phyloP scores from a whole-genome alignment of 495 filamentous ascomycete species.

The Lasiosphaeria ovina region DNA sequence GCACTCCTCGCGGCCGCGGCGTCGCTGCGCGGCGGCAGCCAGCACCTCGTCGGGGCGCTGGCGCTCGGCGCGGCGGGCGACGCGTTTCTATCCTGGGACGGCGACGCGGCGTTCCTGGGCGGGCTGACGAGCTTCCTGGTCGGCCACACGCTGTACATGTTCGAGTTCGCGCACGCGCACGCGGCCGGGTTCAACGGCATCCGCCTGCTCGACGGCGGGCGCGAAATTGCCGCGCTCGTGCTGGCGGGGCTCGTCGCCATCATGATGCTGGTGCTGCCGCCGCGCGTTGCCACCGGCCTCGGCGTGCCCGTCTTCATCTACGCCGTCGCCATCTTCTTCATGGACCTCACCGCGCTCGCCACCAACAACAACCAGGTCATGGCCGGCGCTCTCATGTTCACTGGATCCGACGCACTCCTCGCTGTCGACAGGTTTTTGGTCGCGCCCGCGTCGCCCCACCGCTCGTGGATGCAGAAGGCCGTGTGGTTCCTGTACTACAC shows the following conservation, averaged over 20 bases:
- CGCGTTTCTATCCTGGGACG: conserved; percentile 27
- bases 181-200: neutral
- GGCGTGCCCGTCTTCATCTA: conserved; percentile 52
- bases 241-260: conserved; percentile 11
- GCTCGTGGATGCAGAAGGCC: conserved; percentile 26
- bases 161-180: conserved; percentile 10
- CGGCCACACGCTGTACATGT: conserved; percentile 28
- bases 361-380: conserved; percentile 13
- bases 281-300: conserved; percentile 33
- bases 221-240: neutral
- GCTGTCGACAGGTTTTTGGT: conserved; percentile 26
- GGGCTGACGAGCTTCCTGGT: conserved; percentile 28
- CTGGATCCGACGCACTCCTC: conserved; percentile 26
- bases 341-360: conserved; percentile 24
- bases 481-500: conserved; percentile 33
- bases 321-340: conserved; percentile 47
- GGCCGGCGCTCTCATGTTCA: conserved; percentile 26
- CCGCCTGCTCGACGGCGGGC: neutral
- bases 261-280: conserved; percentile 22
- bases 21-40: conserved; percentile 8
- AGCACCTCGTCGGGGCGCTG: conserved; percentile 18
- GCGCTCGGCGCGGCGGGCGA: conserved; percentile 26
- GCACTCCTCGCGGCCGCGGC: conserved; percentile 20
- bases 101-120: conserved; percentile 22
- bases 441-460: conserved; percentile 1